These are phyloP conservation scores for Aegle marmelos DNA, from an alignment of 345 rosid species.

Conservation along the genomic window DNA sequence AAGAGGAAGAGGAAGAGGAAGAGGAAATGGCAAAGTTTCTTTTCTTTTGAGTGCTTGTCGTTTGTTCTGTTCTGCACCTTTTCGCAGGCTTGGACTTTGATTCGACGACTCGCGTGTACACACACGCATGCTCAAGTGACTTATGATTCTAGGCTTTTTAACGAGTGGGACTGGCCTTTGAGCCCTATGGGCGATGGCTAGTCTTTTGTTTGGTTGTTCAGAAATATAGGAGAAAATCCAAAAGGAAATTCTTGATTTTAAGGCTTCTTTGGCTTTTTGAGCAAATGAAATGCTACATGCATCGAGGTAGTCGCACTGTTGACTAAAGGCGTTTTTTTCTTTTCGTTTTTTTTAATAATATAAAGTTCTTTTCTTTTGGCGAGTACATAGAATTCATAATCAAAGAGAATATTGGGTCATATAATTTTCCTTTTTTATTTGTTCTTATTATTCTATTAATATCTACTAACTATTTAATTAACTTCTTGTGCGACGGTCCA, in stretches of 20 bases:
- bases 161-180: neutral
- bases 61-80: neutral
- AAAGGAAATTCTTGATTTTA: neutral
- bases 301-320: neutral
- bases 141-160: neutral
- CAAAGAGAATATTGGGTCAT: neutral
- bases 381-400: neutral
- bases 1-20: neutral
- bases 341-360: too few species aligned
- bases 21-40: slow-evolving; percentile 18
- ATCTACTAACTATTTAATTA: neutral
- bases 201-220: slow-evolving; percentile 3
- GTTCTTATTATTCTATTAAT: neutral
- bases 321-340: neutral
- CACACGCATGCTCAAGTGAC: slow-evolving; percentile 20
- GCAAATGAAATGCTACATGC: neutral
- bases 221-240: neutral
- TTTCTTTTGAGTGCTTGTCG: neutral
- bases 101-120: slow-evolving; percentile 23
- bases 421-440: neutral
- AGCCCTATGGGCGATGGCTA: neutral
- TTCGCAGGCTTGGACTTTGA: slow-evolving; percentile 1
- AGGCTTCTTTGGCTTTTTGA: neutral
- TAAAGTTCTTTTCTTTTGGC: neutral
- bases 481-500: neutral